phyloP scores from a whole-genome alignment of 352 stramenopile species.

The Globisporangium heterothallicum region DNA sequence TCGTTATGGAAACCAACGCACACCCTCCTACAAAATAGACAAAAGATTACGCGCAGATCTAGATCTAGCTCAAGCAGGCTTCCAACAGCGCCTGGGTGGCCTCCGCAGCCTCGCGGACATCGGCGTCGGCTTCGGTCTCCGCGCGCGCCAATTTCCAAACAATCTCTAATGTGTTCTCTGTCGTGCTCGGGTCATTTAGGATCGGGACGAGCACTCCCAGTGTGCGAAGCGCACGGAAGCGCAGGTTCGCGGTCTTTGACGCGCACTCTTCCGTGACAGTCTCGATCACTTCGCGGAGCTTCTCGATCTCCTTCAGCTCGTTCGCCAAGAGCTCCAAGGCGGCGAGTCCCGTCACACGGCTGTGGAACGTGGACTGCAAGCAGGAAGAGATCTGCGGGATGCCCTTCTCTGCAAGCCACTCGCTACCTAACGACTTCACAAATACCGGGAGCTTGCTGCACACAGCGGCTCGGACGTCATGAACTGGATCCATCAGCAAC shows the following conservation, averaged over 20 bases:
- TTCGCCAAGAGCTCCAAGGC: slow-evolving; percentile 60
- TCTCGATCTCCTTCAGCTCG: slow-evolving; percentile 62
- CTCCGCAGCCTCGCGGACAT: slow-evolving; percentile 70
- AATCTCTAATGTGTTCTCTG: slow-evolving; percentile 69
- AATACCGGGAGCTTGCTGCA: slow-evolving; percentile 63
- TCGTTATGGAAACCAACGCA: slow-evolving; percentile 6
- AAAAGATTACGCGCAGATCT: slow-evolving; percentile 6
- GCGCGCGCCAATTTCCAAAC: slow-evolving; percentile 52
- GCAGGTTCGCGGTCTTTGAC: slow-evolving; percentile 74
- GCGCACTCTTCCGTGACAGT: slow-evolving; percentile 70
- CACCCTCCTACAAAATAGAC: slow-evolving; percentile 12
- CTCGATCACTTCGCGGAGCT: slow-evolving; percentile 60
- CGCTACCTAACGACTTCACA: slow-evolving; percentile 61
- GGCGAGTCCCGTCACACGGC: slow-evolving; percentile 56
- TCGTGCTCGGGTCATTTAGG: slow-evolving; percentile 62
- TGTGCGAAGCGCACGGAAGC: slow-evolving; percentile 74
- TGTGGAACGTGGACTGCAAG: slow-evolving; percentile 72
- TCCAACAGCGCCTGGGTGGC: slow-evolving; percentile 52
- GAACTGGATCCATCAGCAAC: slow-evolving; percentile 59
- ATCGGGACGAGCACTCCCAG: slow-evolving; percentile 55
- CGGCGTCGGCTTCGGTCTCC: slow-evolving; percentile 62
- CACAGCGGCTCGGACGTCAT: slow-evolving; percentile 63
- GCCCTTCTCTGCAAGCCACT: slow-evolving; percentile 72
- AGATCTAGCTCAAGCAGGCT: slow-evolving; percentile 32
- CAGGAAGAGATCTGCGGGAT: slow-evolving; percentile 54